Evolutionary conservation across 75 land plant species (phyloP), one percentile per base, ranked within the genome.

Genomic region (Pseudotsuga menziesii): DNA sequence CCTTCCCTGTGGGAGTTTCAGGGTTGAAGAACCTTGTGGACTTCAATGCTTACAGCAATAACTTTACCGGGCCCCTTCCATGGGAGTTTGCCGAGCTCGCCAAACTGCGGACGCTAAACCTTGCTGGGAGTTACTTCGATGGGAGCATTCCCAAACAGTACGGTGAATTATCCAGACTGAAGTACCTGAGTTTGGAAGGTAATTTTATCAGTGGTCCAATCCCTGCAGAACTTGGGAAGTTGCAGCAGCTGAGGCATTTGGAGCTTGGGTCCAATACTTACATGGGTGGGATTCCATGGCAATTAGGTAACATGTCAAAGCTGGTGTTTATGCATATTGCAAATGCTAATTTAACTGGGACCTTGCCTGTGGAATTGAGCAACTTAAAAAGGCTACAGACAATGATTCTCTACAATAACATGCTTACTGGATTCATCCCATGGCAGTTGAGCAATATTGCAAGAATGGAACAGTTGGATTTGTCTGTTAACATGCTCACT

Each of bases 121-220:
- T 92, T 22, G 95, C 89, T 32, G 95, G 95, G 58, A 92, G 92
- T 80, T 92, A 86, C 85, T 90, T 92, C 78, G 79, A 32, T 1
- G 95, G 94, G 23, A 78, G 84, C 56, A 89, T 91, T 59, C 93
- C 96, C 69, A 79, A 64, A 3, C 83, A 78, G 74, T 78, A 77
- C 4, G 79, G 74, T 0, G 44, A 19, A 11, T 80, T 84, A 20
- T 22, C 29, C 29, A 77, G 73, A 56, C 63, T 84, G 39, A 20
- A 61, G 39, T 57, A 61, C 14, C 74, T 84, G 4, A 54, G 73
- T 4, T 70, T 84, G 41, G 57, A 79, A 29, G 86, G 86, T 19
- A 83, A 85, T 74, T 12, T 41, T 59, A 81, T 85, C 58, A 75
- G 54, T 55, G 72, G 72, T 36, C 16, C 72, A 9, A 4, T 69